These are phyloP conservation scores for Podospora bellae-mahoneyi DNA, from an alignment of 495 filamentous ascomycete genomes.

Conservation along the genomic window DNA sequence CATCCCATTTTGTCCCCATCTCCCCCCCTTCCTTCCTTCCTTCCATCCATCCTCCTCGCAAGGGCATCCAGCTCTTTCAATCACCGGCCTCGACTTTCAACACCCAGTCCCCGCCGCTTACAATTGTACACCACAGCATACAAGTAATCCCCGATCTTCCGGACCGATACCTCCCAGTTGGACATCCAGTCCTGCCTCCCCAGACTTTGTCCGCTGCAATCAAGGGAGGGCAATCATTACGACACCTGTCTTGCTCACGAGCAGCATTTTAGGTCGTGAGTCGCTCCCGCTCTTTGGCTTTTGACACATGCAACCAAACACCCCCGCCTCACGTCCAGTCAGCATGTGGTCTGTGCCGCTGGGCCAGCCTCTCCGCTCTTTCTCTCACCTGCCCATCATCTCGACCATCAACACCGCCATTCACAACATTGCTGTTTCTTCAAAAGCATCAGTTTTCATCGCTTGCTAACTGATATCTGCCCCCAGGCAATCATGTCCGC, in stretches of 20 bases:
- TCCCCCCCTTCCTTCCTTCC: conserved; percentile 11
- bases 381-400: conserved; percentile 6
- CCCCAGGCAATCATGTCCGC: not conserved
- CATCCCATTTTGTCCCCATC: conserved; percentile 3
- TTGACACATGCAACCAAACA: conserved; percentile 3
- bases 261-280: conserved; percentile 6
- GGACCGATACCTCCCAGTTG: not conserved
- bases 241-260: not conserved
- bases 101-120: not conserved
- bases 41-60: conserved; percentile 6
- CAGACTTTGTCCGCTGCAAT: conserved; percentile 8
- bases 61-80: not conserved
- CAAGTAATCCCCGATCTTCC: not conserved
- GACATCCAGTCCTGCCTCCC: conserved; percentile 2
- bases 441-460: conserved; percentile 4
- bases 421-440: conserved; percentile 10
- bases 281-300: not conserved
- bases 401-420: conserved; percentile 12
- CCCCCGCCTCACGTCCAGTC: conserved; percentile 4
- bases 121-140: not conserved
- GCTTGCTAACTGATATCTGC: not conserved
- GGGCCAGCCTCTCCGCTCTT: not conserved
- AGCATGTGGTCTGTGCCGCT: conserved; percentile 4
- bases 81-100: conserved; percentile 12
- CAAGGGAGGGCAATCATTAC: conserved; percentile 11